Conservation (phyloP, 257 asterid species). For the Leonotis leonurus region DNA sequence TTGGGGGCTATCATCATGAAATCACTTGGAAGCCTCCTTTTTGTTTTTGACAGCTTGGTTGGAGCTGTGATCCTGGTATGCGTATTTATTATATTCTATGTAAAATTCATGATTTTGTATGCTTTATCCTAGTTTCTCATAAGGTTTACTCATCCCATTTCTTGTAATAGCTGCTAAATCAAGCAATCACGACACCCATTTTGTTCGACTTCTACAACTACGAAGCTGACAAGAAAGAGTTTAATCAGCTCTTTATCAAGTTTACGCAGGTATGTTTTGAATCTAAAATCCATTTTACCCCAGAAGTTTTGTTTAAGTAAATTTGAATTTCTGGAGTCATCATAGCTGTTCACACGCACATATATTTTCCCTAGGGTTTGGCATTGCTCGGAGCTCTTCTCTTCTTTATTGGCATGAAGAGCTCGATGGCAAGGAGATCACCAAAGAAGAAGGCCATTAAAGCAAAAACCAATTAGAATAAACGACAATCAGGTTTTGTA, state of each 20-base stretch:
- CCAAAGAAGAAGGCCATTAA: constrained; percentile 68
- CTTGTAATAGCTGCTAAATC: constrained; percentile 60
- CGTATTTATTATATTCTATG: neutral
- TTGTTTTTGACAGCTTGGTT: constrained; percentile 69
- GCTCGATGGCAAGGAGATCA: constrained; percentile 70
- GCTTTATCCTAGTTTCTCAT: neutral
- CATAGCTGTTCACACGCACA: neutral
- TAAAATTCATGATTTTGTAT: neutral
- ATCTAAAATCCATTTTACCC: neutral
- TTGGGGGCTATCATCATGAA: constrained; percentile 67
- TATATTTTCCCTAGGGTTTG: constrained; percentile 44
- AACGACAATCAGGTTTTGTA: constrained; percentile 13
- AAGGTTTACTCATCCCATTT: neutral
- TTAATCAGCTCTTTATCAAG: constrained; percentile 55
- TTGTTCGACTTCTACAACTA: constrained; percentile 91
- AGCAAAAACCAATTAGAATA: constrained; percentile 52
- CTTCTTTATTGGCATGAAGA: constrained; percentile 88
- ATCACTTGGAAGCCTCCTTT: constrained; percentile 76
- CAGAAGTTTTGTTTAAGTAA: neutral
- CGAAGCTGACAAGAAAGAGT: constrained; percentile 75
- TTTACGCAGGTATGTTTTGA: constrained; percentile 60
- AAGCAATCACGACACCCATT: constrained; percentile 62
- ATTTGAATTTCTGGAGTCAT: neutral
- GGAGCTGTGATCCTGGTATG: constrained; percentile 85
- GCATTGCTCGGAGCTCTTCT: constrained; percentile 78